Base-by-base conservation (phyloP, 2,329 filamentous ascomycete species). In the Penicillium sp. region DNA sequence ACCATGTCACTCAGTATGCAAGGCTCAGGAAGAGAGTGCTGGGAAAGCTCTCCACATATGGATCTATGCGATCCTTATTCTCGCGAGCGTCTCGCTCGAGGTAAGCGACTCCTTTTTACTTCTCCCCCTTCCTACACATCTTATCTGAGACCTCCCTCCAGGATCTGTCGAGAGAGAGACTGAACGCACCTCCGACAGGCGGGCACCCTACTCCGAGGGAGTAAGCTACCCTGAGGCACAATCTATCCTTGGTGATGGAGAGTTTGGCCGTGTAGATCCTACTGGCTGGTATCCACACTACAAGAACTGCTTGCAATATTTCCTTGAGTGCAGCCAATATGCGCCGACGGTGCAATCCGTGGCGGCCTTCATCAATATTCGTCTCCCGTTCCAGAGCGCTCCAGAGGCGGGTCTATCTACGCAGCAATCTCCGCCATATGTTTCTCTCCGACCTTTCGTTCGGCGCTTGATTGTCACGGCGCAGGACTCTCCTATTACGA, bases 381-480 rank as follows among this genome's bases (percentile, higher is more conserved):
- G 87, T 59, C 83, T 98, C 0, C 95, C 95, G 1, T 95, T 86
- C 71, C 93, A 98, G 74, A 88, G 85, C 71, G 71, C 74, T 3
- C 60, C 73, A 1, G 77, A 76, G 44, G 80, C 82, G 8, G 54
- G 68, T 22, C 61, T 69, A 42, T 42, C 33, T 21, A 29, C 49
- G 8, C 21, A 65, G 68, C 7, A 64, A 69, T 22, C 65, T 56
- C 35, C 55, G 53, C 68, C 3, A 58, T 63, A 54, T 33, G 81
- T 92, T 37, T 90, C 90, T 0, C 81, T 97, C 2, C 84, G 93
- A 3, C 91, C 93, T 0, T 99, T 96, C 72, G 87, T 98, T 59
- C 88, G 93, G n/a, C 90, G 95, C 9, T 82, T 98, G 2, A 87
- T 98, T 46, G 90, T 90, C n/a, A 98, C 93, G 0, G 93, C 91